These are phyloP conservation scores for Ophiostoma quercus DNA, from an alignment of 2,329 filamentous ascomycete genomes.

Conservation along the genomic window DNA sequence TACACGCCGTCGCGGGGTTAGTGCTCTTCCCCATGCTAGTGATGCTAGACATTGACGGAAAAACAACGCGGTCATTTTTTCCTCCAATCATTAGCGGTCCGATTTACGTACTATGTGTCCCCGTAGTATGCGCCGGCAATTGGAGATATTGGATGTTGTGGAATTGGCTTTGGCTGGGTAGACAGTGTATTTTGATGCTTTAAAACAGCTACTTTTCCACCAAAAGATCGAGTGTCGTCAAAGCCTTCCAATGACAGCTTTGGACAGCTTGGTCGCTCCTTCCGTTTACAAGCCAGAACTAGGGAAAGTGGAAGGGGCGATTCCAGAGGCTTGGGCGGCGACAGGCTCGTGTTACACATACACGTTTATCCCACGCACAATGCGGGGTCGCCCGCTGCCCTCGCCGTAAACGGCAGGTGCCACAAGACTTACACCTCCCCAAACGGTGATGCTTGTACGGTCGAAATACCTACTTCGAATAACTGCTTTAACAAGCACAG, in stretches of 20 bases:
- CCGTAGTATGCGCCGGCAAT: background rate
- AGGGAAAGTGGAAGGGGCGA: background rate
- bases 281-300: background rate
- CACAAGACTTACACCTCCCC: background rate
- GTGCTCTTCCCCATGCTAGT: background rate
- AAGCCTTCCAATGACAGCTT: background rate
- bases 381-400: background rate
- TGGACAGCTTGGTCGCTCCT: background rate
- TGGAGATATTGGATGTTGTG: background rate
- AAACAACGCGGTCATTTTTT: slow-evolving; percentile 17
- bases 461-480: background rate
- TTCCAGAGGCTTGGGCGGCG: background rate
- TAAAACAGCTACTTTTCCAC: background rate
- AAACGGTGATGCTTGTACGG: background rate
- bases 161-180: background rate
- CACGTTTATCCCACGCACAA: slow-evolving; percentile 9
- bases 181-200: background rate
- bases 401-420: background rate
- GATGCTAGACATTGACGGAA: background rate
- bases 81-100: slow-evolving; percentile 21
- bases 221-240: background rate
- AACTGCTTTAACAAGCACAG: background rate
- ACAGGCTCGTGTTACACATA: background rate
- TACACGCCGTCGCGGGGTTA: slow-evolving; percentile 7
- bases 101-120: background rate